Evolutionary conservation across 176 grass and related monocot genomes (phyloP), one percentile per base, ranked within the genome.

Genomic region (Triticum aestivum): DNA sequence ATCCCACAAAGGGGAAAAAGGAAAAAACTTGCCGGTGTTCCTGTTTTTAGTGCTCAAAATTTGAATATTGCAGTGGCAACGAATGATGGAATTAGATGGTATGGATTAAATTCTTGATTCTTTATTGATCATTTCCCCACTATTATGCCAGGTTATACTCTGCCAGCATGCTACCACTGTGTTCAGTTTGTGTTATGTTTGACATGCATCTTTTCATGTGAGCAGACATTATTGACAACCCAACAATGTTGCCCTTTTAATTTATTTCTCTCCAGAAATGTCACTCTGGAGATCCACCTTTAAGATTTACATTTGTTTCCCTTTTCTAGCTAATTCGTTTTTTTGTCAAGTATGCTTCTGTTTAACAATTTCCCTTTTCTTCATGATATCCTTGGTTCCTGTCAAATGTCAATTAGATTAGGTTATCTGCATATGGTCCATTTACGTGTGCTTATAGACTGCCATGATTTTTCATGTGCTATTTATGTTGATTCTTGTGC

Each of bases 21-120:
- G 82, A 98, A 82, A 92, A 90, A 86, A 88, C 63, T 98, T 86
- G 82, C 69, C 83, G 93, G 96, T 23, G 96, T 98, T 61, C 96
- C 96, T 49, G 92, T 98, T 35, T 98, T 98, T 82, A 89, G 92
- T 15, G 90, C 96, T 75, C 93, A 94, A 67, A 98, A 98, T 80
- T 73, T 98, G 61, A 98, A 98, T 90, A 98, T 98, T 82, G 93
- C 93, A 52, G 94, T 98, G 45, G 96, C 96, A 68, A 92, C 96
- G 45, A 96, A 92, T 87, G 90, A 96, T 77, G 93, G 94, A 89
- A 92, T 98, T 86, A 96, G 90, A 95, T 98, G 96, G 96, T 98
- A 92, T 81, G 83, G 78, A 82, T 65, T 17, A 47, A n/a, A 74
- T 73, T 65, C 26, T 70, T 88, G 14, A 38, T 79, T 23, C 7